These are phyloP conservation scores for Pythium vanterpoolii DNA, from an alignment of 352 stramenopile genomes.

Conservation along the genomic window DNA sequence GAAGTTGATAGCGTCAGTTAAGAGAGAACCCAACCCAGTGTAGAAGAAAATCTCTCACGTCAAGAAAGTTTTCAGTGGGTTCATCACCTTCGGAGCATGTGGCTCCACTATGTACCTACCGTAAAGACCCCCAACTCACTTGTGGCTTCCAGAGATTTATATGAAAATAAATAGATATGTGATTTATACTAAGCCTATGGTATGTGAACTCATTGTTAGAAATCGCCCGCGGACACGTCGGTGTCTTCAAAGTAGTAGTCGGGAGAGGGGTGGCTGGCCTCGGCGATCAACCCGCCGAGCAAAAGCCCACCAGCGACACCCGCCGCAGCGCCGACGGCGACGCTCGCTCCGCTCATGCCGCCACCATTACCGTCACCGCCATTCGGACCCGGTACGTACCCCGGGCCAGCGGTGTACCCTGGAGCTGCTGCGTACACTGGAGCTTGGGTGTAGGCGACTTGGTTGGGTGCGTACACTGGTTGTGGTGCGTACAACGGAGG, in stretches of 20 bases:
- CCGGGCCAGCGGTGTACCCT: neutral
- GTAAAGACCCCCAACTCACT: no score
- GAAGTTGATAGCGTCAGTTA: no score
- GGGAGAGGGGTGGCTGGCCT: neutral
- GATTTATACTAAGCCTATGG: no score
- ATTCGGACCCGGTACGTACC: neutral
- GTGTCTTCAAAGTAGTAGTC: neutral
- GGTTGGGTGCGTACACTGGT: neutral
- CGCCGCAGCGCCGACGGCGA: neutral
- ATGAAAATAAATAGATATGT: no score
- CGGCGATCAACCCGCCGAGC: constrained; percentile 4
- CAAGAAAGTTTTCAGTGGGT: no score
- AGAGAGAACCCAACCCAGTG: no score
- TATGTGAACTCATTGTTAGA: neutral
- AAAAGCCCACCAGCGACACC: constrained; percentile 6
- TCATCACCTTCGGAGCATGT: no score
- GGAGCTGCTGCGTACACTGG: neutral
- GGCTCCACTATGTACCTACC: no score
- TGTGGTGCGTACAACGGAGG: no score
- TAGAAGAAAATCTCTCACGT: no score
- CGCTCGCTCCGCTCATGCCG: neutral
- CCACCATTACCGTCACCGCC: neutral
- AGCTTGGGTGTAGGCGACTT: neutral
- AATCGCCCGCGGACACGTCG: neutral
- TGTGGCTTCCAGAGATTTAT: no score